Evolutionary conservation across 768 basidiomycete species (phyloP).

Genomic region (Tricholoma sp.): DNA sequence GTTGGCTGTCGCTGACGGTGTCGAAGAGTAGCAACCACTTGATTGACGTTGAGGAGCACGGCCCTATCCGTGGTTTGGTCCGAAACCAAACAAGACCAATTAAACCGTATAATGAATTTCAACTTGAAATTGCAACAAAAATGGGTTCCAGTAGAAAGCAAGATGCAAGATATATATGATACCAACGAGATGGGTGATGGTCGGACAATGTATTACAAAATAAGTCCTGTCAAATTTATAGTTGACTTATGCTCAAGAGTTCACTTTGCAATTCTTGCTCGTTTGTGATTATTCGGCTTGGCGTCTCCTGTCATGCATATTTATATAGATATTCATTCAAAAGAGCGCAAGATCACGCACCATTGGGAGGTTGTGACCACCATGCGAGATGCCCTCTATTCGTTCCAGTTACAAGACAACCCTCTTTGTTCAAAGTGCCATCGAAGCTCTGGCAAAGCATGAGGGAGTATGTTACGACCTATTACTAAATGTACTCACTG

Average conservation of each 20-base stretch:
- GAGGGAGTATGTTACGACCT: constrained; percentile 2
- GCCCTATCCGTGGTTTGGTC: constrained; percentile 25
- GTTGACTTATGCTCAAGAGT: neutral
- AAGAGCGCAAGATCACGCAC: constrained; percentile 8
- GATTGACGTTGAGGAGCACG: constrained; percentile 34
- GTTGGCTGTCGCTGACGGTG: constrained; percentile 38
- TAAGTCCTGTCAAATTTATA: neutral
- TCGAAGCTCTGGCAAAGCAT: constrained; percentile 41
- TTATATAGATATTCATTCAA: neutral
- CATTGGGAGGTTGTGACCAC: constrained; percentile 45
- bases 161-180: neutral
- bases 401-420: constrained; percentile 53
- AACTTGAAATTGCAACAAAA: neutral
- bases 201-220: neutral
- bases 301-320: neutral
- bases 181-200: neutral
- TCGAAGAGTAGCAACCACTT: constrained; percentile 39
- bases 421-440: constrained; percentile 32
- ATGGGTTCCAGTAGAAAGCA: neutral
- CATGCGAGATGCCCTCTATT: constrained; percentile 49
- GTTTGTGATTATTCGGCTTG: constrained; percentile 3
- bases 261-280: constrained; percentile 1
- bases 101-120: constrained; percentile 10
- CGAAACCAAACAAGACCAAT: constrained; percentile 31
- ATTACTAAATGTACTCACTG: constrained; percentile 28